A percentile compares a stretch with the other conserved stretches of the same genome.
These are phyloP conservation scores for Amanita muscaria DNA, from an alignment of 768 basidiomycete species.

Conservation along the genomic window DNA sequence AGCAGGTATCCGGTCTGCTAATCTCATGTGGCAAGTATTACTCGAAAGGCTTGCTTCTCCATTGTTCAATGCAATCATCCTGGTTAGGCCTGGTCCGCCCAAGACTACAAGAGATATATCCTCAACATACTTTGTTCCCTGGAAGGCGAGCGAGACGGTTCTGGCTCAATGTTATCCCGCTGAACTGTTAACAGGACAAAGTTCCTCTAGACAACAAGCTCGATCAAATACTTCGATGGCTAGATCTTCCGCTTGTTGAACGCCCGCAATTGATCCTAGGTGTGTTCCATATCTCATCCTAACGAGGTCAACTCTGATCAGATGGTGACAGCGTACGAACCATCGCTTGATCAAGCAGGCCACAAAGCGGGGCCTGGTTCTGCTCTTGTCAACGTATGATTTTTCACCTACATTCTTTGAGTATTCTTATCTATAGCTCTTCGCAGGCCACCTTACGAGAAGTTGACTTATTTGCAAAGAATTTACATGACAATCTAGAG, in stretches of 20 bases:
- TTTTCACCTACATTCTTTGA: neutral
- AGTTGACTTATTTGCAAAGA: constrained; percentile 68
- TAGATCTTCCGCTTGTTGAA: constrained; percentile 62
- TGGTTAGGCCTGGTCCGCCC: constrained; percentile 75
- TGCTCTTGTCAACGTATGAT: constrained; percentile 56
- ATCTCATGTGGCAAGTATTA: constrained; percentile 78
- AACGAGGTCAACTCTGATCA: constrained; percentile 1
- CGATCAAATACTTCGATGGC: constrained; percentile 71
- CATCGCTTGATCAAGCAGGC: constrained; percentile 80
- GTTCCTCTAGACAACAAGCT: constrained; percentile 63
- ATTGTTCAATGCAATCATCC: neutral
- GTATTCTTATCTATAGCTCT: constrained; percentile 3
- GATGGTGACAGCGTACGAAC: constrained; percentile 61
- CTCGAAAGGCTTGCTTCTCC: neutral
- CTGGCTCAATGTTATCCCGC: neutral
- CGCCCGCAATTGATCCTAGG: constrained; percentile 76
- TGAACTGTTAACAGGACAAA: constrained; percentile 34
- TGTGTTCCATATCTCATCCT: constrained; percentile 20
- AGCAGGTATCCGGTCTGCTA: constrained; percentile 68
- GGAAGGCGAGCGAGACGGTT: constrained; percentile 39
- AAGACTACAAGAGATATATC: constrained; percentile 53
- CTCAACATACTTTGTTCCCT: constrained; percentile 74
- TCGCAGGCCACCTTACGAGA: constrained; percentile 50
- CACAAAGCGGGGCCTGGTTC: constrained; percentile 66
- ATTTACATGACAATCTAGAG: constrained; percentile 54